Conservation (phyloP, 257 asterid genomes). For the Apocynum venetum region DNA sequence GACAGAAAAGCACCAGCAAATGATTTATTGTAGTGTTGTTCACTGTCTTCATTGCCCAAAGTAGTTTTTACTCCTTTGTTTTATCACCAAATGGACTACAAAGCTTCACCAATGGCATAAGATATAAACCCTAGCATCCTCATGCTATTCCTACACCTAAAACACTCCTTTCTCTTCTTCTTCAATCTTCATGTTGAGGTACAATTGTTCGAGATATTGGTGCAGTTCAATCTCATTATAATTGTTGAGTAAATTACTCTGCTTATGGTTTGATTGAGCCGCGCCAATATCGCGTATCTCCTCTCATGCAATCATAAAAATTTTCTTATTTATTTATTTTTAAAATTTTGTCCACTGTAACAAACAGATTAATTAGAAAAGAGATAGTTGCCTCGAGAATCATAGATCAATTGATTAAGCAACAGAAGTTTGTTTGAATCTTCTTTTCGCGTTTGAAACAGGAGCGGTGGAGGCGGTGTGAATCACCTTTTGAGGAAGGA, state of each 20-base stretch:
- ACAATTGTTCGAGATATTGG: constrained; percentile 3
- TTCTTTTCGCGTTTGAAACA: too few relatives aligned
- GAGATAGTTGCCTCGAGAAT: too few relatives aligned
- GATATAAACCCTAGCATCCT: neutral
- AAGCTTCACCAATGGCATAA: neutral
- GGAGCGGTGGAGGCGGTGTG: too few relatives aligned
- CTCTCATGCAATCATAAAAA: too few relatives aligned
- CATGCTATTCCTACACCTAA: neutral
- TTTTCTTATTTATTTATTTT: too few relatives aligned
- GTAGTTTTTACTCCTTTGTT: neutral
- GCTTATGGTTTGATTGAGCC: constrained; percentile 20
- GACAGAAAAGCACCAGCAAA: neutral
- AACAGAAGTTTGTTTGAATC: too few relatives aligned
- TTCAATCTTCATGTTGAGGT: neutral
- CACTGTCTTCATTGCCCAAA: neutral
- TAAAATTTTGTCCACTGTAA: too few relatives aligned
- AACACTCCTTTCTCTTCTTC: neutral
- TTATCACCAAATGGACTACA: neutral
- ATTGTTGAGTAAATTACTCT: neutral
- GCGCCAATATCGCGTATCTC: constrained; percentile 19
- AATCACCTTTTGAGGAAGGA: too few relatives aligned
- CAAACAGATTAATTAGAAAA: too few relatives aligned
- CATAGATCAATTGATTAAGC: too few relatives aligned
- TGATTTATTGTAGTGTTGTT: neutral
- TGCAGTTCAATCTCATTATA: neutral